Evolutionary conservation across 352 stramenopile species (phyloP).

Genomic region (Phytophthora ramorum): DNA sequence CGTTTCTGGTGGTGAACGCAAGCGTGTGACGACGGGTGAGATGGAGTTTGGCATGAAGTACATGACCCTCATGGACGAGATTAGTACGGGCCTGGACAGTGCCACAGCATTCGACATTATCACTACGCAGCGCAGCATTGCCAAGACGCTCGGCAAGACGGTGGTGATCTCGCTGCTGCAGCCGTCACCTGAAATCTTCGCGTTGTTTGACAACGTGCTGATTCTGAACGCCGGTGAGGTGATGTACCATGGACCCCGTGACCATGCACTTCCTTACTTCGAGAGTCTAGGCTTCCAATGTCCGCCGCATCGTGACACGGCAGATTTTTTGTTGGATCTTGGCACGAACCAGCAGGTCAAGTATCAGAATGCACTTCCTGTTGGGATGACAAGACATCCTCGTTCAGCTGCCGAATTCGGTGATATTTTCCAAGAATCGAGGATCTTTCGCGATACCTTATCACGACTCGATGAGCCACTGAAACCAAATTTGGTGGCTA

Average conservation of each 20-base stretch:
- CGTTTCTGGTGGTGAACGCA: conserved; percentile 71
- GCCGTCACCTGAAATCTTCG: conserved; percentile 92
- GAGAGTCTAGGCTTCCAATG: too few species aligned
- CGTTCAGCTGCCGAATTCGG: conserved; percentile 53
- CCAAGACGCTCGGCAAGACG: conserved; percentile 54
- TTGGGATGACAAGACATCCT: neutral
- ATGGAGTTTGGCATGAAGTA: conserved; percentile 88
- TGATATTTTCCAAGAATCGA: conserved; percentile 24
- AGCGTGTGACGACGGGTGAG: conserved; percentile 78
- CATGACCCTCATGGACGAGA: conserved; percentile 86
- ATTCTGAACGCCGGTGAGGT: too few species aligned
- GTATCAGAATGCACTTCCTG: conserved; percentile 29
- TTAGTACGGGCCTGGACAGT: conserved; percentile 65
- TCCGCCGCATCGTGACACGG: too few species aligned
- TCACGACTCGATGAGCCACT: conserved; percentile 80
- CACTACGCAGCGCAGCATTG: conserved; percentile 49
- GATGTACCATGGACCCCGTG: too few species aligned
- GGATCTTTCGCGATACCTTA: conserved; percentile 34
- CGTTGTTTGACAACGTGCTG: too few species aligned
- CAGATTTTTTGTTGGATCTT: too few species aligned
- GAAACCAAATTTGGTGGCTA: conserved; percentile 83
- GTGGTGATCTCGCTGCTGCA: conserved; percentile 88
- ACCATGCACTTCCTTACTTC: too few species aligned
- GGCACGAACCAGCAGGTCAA: conserved; percentile 47
- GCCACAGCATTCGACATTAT: conserved; percentile 70